Base-by-base conservation (phyloP, 768 basidiomycete genomes). In the Russula compacta region DNA sequence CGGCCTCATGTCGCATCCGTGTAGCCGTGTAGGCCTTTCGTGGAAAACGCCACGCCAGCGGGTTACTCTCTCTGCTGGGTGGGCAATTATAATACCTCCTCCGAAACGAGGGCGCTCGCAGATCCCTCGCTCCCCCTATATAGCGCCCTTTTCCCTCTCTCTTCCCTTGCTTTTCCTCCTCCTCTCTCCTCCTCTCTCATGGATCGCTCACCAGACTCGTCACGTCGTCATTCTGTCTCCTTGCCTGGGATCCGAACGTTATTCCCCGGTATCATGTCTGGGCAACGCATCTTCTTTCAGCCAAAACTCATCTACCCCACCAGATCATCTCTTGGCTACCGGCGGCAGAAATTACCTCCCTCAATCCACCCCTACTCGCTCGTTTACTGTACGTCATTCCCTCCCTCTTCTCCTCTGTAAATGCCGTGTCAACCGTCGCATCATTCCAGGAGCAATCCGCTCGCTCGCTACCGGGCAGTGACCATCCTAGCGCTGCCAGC, bases 191-290 rank as follows among this genome's bases (percentile, higher is more conserved):
- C 29, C 21, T 46, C 40, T 46, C 39, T 52, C 51, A 65, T 65
- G 64, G 62, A 58, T 50, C 61, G 57, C 21, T 54, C 61, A 6
- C 21, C 60, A 33, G 59, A 62, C 29, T 46, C 58, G 12, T 51
- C 57, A 39, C 58, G 54, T 29, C 61, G 47, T 17, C 56, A 56
- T 9, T 61, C 63, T 9, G 54, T 64, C 33, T 67, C 69, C 1
- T 65, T 71, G 43, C 71, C 70, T 29, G 67, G 70, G 55, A 71
- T 71, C 61, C 61, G 67, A 21, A 71, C 71, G 29, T 64, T 71
- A 61, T 68, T 71, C 57, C 71, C 71, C 32, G 71, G 70, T 71
- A 61, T 33, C 56, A 61, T 53, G 47, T 61, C 60, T 61, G 19
- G 50, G 42, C 56, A 54, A 43, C 52, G 11, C 56, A 58, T 58